Conservation (phyloP, 140 eudicot species). For the Cichorium intybus region DNA sequence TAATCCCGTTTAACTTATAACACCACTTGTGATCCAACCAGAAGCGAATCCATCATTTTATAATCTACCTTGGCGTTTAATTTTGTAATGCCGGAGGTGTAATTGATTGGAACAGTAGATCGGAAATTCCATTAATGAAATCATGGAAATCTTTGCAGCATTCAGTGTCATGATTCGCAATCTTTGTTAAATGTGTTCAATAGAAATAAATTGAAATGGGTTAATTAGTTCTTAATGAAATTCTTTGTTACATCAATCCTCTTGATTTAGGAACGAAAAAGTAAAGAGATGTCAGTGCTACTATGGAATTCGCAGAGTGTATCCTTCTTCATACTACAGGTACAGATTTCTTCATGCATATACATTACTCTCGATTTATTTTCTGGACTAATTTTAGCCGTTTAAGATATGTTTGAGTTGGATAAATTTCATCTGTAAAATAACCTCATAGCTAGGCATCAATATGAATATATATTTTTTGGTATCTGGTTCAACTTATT, state of each 20-base stretch:
- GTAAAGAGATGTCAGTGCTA: slow-evolving; percentile 21
- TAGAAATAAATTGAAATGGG: neutral
- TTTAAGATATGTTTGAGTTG: no score
- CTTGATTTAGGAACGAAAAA: slow-evolving; percentile 27
- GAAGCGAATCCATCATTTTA: neutral
- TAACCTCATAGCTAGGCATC: neutral
- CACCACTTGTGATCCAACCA: neutral
- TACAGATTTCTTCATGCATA: neutral
- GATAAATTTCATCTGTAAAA: no score
- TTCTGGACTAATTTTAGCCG: no score
- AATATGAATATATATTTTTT: neutral
- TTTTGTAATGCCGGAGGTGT: neutral
- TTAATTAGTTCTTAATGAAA: neutral
- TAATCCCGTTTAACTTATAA: neutral
- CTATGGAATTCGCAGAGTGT: slow-evolving; percentile 20
- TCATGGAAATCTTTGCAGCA: neutral
- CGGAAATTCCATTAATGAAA: neutral
- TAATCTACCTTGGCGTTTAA: neutral
- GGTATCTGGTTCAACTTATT: neutral
- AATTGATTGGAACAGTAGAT: neutral
- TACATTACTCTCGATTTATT: no score
- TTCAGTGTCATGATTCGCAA: slow-evolving; percentile 7
- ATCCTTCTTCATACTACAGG: slow-evolving; percentile 30
- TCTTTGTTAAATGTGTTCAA: neutral
- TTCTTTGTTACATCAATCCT: slow-evolving; percentile 1